Percentiles rank a stretch among this genome's conserved stretches.
These are phyloP conservation scores for Coemansia sp. DNA, from an alignment of 192 early-diverging fungal species.

Conservation along the genomic window DNA sequence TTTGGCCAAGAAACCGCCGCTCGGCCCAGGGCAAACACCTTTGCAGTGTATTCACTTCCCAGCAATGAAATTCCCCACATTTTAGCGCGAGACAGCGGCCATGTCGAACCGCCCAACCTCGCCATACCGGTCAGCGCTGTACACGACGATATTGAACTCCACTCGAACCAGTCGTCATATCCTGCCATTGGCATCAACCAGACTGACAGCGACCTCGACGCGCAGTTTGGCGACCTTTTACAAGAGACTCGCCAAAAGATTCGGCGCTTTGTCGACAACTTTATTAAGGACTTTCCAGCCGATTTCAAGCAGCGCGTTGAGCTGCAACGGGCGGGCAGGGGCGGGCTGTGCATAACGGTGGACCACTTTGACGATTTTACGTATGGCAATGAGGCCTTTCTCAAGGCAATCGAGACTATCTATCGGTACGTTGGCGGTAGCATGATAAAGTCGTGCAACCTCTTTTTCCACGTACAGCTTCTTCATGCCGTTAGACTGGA, in stretches of 20 bases:
- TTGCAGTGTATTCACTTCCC: slow-evolving; percentile 10
- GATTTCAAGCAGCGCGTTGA: slow-evolving; percentile 52
- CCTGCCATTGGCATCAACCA: slow-evolving; percentile 19
- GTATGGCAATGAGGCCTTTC: slow-evolving; percentile 25
- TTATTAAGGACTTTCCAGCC: slow-evolving; percentile 26
- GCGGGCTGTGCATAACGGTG: slow-evolving; percentile 34
- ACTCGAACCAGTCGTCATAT: slow-evolving; percentile 21
- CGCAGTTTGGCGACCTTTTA: slow-evolving; percentile 28
- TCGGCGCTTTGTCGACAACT: slow-evolving; percentile 38
- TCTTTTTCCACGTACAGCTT: slow-evolving; percentile 49
- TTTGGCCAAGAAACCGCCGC: background rate
- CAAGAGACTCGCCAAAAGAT: slow-evolving; percentile 26
- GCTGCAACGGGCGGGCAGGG: slow-evolving; percentile 20
- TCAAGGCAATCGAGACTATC: slow-evolving; percentile 34
- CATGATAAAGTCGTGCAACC: slow-evolving; percentile 32
- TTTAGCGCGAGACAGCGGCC: slow-evolving; percentile 37
- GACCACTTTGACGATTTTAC: slow-evolving; percentile 39
- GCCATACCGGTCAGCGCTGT: background rate
- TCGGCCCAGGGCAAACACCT: slow-evolving; percentile 36
- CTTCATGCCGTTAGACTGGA: slow-evolving; percentile 21
- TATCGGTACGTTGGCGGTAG: slow-evolving; percentile 32
- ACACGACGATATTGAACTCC: slow-evolving; percentile 20
- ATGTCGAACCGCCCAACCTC: slow-evolving; percentile 18
- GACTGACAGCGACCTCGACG: slow-evolving; percentile 30
- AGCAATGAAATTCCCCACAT: background rate